Percentiles rank a stretch among this genome's conserved stretches.
phyloP scores from a whole-genome alignment of 2,329 filamentous ascomycete species.

The Decorospora gaudefroyi region DNA sequence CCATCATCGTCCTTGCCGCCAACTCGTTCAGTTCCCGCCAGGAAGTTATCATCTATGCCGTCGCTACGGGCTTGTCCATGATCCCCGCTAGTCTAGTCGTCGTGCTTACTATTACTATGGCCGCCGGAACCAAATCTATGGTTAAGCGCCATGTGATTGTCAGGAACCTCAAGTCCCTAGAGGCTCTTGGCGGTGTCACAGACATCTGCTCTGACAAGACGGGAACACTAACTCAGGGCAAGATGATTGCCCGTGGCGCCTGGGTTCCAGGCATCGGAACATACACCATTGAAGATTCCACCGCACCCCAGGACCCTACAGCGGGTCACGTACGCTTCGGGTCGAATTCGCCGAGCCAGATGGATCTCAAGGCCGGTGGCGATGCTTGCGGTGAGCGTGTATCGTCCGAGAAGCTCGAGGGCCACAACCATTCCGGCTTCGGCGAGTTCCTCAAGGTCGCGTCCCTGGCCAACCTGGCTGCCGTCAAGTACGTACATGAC shows the following conservation, averaged over 20 bases:
- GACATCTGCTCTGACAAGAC: conserved; percentile 61
- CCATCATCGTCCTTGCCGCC: conserved; percentile 49
- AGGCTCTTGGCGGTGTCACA: conserved; percentile 45
- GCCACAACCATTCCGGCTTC: conserved; percentile 28
- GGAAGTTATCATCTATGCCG: conserved; percentile 49
- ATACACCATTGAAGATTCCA: conserved; percentile 44
- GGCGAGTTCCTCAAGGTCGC: conserved; percentile 44
- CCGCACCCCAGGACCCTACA: conserved; percentile 44
- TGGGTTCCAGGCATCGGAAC: conserved; percentile 48
- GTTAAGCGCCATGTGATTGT: conserved; percentile 43
- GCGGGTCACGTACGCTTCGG: conserved; percentile 38
- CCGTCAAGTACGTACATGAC: conserved; percentile 53
- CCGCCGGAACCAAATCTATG: conserved; percentile 47
- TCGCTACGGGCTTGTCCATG: conserved; percentile 48
- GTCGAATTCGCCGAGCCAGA: conserved; percentile 28
- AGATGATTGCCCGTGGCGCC: conserved; percentile 46
- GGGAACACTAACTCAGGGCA: conserved; percentile 47
- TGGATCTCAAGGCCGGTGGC: conserved; percentile 33
- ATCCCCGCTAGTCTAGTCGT: conserved; percentile 47
- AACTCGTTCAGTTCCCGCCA: conserved; percentile 47
- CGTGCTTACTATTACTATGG: conserved; percentile 49
- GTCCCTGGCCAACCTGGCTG: conserved; percentile 57
- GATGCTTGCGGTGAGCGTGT: conserved; percentile 18
- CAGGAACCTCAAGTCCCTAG: conserved; percentile 44
- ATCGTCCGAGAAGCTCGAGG: conserved; percentile 27